Base-by-base conservation (phyloP, 1,284 basidiomycete species). In the Pisolithus thermaeus region DNA sequence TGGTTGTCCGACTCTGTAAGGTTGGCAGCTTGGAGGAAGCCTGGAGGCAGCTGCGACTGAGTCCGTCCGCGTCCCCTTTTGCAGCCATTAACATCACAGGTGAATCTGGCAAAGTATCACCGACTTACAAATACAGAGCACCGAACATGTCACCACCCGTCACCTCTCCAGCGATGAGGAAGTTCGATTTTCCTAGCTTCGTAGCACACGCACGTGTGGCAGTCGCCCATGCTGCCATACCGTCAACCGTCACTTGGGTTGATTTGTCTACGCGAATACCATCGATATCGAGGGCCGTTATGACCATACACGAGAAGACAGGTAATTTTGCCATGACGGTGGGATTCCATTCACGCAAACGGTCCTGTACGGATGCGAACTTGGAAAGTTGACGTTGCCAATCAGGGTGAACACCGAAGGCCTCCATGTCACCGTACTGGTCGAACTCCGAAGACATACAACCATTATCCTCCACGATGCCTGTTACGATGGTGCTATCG, bases 131-230 rank as follows among this genome's bases (percentile, higher is more conserved):
- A 68, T 95, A 96, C 12, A 95, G 72, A 2, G 91, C 75, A 22
- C 90, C 92, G 64, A 95, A 94, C 0, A 83, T 85, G 70, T 96
- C 87, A 58, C 92, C 92, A 75, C 92, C 92, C n/a, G 92, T 95
- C 53, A 96, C 88, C 74, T 96, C 92, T 43, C 92, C 92, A 0
- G 89, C 76, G 58, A 96, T 92, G 69, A 84, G 87, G 68, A 96
- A 95, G 65, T 95, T 93, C 20, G 73, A 77, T 73, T 96, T 96
- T 54, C 83, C 83, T 14, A 90, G 68, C 0, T 73, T 69, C 2
- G 67, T 61, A 0, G 92, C 92, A 64, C 92, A 95, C 9, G 74
- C 72, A 49, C 90, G 78, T 1, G 90, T 89, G 44, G 76, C 73
- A 0, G 82, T 70, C 0, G 88, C 74, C 92, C 92, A 95, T 1